A percentile compares a stretch with the other conserved stretches of the same genome.
Conservation (phyloP, 305 asterid species). For the Solanum chacoense region DNA sequence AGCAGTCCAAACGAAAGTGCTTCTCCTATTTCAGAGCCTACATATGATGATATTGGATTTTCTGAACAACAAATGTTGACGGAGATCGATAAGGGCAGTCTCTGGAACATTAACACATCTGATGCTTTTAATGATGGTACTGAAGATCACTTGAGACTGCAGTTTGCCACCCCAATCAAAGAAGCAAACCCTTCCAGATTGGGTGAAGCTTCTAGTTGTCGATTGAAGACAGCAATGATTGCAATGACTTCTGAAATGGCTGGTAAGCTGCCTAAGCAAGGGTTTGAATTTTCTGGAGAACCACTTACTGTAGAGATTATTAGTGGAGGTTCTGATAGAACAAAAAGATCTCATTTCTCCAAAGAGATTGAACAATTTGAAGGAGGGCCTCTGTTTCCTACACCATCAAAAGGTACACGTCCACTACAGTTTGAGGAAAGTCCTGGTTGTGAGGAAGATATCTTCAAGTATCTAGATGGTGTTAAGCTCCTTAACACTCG, state of each 20-base stretch:
- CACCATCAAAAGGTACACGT: background rate
- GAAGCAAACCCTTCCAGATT: background rate
- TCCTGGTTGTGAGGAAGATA: background rate
- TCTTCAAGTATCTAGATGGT: background rate
- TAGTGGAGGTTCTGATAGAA: background rate
- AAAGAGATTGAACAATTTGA: background rate
- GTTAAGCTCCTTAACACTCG: background rate
- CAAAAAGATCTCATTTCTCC: background rate
- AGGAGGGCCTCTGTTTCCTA: background rate
- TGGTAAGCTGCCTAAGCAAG: background rate
- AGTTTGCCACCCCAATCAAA: constrained; percentile 31
- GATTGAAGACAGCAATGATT: constrained; percentile 2
- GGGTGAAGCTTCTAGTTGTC: constrained; percentile 13
- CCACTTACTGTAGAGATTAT: background rate
- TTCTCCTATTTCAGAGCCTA: background rate
- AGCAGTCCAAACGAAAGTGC: background rate
- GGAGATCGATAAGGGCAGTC: background rate
- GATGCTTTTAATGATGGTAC: constrained; percentile 6
- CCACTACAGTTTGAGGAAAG: background rate
- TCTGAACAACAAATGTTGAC: background rate
- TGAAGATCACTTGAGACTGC: constrained; percentile 25
- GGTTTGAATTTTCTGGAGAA: background rate
- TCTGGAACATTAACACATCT: background rate
- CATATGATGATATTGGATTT: background rate
- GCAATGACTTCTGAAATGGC: background rate